These are phyloP conservation scores for Talaromyces albobiverticillius DNA, from an alignment of 2,329 filamentous ascomycete species.

Conservation along the genomic window DNA sequence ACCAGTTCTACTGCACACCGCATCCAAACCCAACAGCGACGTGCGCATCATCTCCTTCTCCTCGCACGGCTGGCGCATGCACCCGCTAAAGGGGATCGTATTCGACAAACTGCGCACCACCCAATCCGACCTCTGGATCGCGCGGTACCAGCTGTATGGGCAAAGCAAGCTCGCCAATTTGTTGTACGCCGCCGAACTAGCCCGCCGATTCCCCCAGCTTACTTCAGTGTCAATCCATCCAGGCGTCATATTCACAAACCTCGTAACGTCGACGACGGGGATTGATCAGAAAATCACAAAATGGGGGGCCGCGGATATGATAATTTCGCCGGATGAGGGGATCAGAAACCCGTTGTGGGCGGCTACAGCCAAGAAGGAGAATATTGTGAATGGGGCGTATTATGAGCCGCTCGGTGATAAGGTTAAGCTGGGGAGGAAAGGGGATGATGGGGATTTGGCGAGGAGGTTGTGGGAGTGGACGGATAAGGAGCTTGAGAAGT, in stretches of 20 bases:
- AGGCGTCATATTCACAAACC: constrained; percentile 41
- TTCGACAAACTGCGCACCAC: constrained; percentile 20
- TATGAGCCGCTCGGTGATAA: constrained; percentile 39
- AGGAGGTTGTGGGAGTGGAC: constrained; percentile 43
- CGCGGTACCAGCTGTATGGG: constrained; percentile 39
- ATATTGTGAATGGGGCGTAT: constrained; percentile 37
- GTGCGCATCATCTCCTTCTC: constrained; percentile 37
- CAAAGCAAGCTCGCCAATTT: constrained; percentile 52
- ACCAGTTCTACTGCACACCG: constrained; percentile 37
- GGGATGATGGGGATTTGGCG: constrained; percentile 12
- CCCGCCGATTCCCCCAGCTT: constrained; percentile 42
- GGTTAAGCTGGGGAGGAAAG: constrained; percentile 30
- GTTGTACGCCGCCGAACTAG: constrained; percentile 45
- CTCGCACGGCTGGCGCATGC: constrained; percentile 27
- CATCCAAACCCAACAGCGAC: constrained; percentile 17
- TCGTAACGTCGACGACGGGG: constrained; percentile 28
- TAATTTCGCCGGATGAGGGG: constrained; percentile 20
- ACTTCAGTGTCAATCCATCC: constrained; percentile 50
- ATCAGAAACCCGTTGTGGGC: constrained; percentile 44
- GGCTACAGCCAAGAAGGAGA: constrained; percentile 32
- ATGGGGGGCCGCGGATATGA: neutral
- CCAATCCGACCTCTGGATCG: neutral
- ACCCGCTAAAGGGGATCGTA: constrained; percentile 8
- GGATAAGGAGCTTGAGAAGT: constrained; percentile 21
- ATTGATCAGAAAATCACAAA: constrained; percentile 12